Base-by-base conservation (phyloP, 768 basidiomycete genomes). In the Suillus subaureus region DNA sequence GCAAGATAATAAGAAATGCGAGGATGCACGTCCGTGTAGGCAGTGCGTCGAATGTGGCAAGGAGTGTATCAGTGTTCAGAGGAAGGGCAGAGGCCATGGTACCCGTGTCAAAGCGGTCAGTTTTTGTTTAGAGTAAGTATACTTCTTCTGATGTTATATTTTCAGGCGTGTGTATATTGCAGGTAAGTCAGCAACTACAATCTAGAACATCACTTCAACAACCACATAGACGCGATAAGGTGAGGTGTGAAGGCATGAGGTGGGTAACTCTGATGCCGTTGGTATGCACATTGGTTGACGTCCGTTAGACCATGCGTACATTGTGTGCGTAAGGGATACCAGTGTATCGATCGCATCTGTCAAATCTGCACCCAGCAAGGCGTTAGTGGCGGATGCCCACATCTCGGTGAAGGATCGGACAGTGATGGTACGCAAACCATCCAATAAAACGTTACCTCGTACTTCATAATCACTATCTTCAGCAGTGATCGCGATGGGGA, bases 51-150 rank as follows among this genome's bases (percentile, higher is more conserved):
- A 85, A 28, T 73, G 75, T 62, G 80, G 77, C 18, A 82, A 77
- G 66, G 78, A 81, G 49, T 89, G 88, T 68, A 70, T 85, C 63
- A 83, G 77, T 31, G 77, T 82, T 6, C 82, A 83, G 13, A 77
- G 85, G 63, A 86, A 83, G 71, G 79, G 85, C 12, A 80, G 82
- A 68, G 87, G 87, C 1, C 85, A 85, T 58, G 88, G 87, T 28
- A 83, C 83, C 28, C 82, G 88, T 49, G 87, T 87, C 21, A 89
- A 87, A 75, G 81, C 83, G 72, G 88, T 87, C 68, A 75, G 85
- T 70, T 63, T 62, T 23, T 71, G 49, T 40, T 65, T 42, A 51
- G 42, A 35, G 9, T 28, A 28, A 8, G 26, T 28, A 42, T 28
- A 60, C 39, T 26, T 62, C 7, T 56, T 67, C 62, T 61, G 60